Base-by-base conservation (phyloP, 305 asterid genomes). In the Ilex paraguariensis region DNA sequence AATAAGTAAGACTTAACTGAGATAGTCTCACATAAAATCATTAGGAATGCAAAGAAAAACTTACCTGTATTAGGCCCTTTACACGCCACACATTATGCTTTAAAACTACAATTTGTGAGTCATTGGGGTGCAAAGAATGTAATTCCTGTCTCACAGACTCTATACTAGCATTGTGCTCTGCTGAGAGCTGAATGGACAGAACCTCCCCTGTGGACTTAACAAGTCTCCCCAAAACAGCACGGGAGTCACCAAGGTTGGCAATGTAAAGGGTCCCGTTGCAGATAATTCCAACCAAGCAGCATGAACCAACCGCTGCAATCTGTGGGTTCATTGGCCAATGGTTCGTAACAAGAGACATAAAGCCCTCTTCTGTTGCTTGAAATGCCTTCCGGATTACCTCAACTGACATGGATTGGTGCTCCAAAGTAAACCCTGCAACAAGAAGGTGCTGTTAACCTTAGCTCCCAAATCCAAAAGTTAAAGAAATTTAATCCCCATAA, bases 71-170 rank as follows among this genome's bases (percentile, higher is more conserved):
- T 59, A 81, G 75, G 33, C 87, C 87, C 72, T 81, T 90, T 72
- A 87, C 95, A 31, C 97, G 90, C 95, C 97, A 87, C 42, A 87
- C 97, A 6, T 89, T 91, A 80, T 91, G 97, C 88, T 84, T 91
- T 60, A 89, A 60, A 73, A 91, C 97, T 30, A 91, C 96, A 40
- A 88, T 86, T 10, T 82, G 87, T 12, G 94, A 63, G 63, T 88
- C 98, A 65, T 88, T 88, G 11, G 96, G 96, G 65, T 91, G 96
- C 74, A 69, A 50, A 66, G 88, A 78, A 44, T 81, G 87, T 78
- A 88, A 65, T 78, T 91, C 98, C 74, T 84, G 96, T 67, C 98
- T 82, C 69, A 91, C 94, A 13, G 95, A 81, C 70, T 86, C 98
- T 48, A 84, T 78, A 65, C 96, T 79, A 2, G 85, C 98, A 21